phyloP scores from a whole-genome alignment of 805 yeast genomes.

The Naumovozyma castellii region DNA sequence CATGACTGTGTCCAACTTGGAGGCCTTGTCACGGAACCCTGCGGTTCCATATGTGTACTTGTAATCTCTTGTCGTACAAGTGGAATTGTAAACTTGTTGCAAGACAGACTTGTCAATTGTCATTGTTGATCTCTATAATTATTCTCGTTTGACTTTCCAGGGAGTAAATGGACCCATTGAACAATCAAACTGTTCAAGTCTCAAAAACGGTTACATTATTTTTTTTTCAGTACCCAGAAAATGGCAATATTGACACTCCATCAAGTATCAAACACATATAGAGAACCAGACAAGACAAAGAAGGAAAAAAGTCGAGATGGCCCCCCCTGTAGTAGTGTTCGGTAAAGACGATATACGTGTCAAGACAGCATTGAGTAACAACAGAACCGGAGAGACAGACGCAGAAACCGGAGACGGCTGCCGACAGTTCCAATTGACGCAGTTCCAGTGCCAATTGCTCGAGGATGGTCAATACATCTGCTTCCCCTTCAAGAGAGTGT shows the following conservation, averaged over 20 bases:
- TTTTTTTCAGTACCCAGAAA: background rate
- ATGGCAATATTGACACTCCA: too few relatives aligned
- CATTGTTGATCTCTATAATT: too few relatives aligned
- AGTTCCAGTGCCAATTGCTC: conserved; percentile 40
- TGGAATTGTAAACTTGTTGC: conserved; percentile 23
- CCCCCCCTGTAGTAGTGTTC: conserved; percentile 21
- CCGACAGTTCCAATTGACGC: conserved; percentile 34
- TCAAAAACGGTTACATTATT: background rate
- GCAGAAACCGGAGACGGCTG: too few relatives aligned
- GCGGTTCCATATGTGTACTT: conserved; percentile 85
- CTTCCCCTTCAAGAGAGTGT: conserved; percentile 40
- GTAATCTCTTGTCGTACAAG: conserved; percentile 33
- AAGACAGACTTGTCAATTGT: conserved; percentile 2
- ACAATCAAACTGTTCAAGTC: too few relatives aligned
- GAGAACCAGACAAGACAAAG: background rate
- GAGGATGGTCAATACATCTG: conserved; percentile 33
- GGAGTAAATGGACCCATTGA: too few relatives aligned
- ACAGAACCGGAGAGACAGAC: too few relatives aligned
- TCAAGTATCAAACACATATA: too few relatives aligned
- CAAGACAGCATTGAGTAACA: background rate
- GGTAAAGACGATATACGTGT: conserved; percentile 13
- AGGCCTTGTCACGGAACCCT: conserved; percentile 78
- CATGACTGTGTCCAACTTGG: conserved; percentile 66
- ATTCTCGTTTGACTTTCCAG: too few relatives aligned
- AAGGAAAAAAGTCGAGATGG: conserved; percentile 2